Evolutionary conservation across 2,329 filamentous ascomycete genomes (phyloP), one percentile per base, ranked within the genome.

Genomic region (Gnomoniopsis smithogilvyi): DNA sequence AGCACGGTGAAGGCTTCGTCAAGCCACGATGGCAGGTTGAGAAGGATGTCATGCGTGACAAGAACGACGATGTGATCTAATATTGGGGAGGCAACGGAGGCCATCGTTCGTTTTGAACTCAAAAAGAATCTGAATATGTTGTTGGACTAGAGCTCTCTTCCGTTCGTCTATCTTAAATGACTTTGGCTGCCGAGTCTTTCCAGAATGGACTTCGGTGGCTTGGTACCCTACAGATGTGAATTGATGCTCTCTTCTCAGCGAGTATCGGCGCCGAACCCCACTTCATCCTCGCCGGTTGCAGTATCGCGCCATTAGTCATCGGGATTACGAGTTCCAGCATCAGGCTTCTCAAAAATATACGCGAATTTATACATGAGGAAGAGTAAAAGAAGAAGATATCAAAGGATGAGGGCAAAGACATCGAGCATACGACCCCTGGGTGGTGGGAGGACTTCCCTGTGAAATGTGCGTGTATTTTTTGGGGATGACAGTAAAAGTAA

Each of bases 21-120:
- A 38, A 89, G 71, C 72, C 76, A 82, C 1, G 70, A 17, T 6
- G 84, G 84, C 2, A 82, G 74, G 19, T 73, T 65, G 2, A 69
- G 64, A 4, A 86, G 72, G 22, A 78, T 75, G 3, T 70, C 62
- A 62, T 81, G 75, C 0, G 86, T 81, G 3, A 89, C 72, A 2
- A 89, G 78, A 56, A 90, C 76, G 62, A 89, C 82, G 57, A 89
- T 78, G 67, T 90, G 87, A 70, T 90, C 87, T 15, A 89, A 69
- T 8, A 72, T 67, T 26, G 71, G 74, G 10, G 26, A 19, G 3
- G 36, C 12, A 17, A 24, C 11, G 19, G 21, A 8, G 19, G 19
- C 4, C 45, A 47, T 47, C 3, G 6, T 47, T n/a, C 21, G n/a
- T 19, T 12, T 10, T 45, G 3, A n/a, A 6, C 21, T 19, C 45